Percentiles rank a stretch among this genome's conserved stretches.
These are phyloP conservation scores for Picea glauca DNA, from an alignment of 75 land plant species.

Conservation along the genomic window DNA sequence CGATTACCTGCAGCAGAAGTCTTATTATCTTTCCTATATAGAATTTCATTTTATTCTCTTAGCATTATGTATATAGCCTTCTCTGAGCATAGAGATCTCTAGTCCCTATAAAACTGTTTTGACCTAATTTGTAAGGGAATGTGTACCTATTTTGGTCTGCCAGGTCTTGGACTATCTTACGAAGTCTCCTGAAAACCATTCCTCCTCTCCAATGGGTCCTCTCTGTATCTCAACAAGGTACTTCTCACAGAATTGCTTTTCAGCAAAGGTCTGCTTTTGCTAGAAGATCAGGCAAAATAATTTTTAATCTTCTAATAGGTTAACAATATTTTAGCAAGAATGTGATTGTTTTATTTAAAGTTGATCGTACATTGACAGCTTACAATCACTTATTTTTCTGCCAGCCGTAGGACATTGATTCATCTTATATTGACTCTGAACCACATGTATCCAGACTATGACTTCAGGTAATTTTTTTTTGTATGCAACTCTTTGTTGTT, in stretches of 20 bases:
- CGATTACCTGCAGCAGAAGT: background rate
- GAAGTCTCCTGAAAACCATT: constrained; percentile 49
- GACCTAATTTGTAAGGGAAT: background rate
- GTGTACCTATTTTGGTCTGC: background rate
- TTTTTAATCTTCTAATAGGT: background rate
- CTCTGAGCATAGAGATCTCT: background rate
- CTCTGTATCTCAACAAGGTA: constrained; percentile 69
- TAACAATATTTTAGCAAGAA: background rate
- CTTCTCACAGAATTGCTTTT: background rate
- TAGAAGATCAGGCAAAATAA: background rate
- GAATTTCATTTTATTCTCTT: background rate
- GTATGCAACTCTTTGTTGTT: background rate
- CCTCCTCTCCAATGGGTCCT: constrained; percentile 66
- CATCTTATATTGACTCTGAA: constrained; percentile 67
- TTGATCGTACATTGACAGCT: background rate
- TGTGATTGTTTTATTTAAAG: background rate
- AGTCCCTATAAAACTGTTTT: background rate
- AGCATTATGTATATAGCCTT: background rate
- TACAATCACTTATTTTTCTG: background rate
- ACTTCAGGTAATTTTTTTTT: constrained; percentile 72
- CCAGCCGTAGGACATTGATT: constrained; percentile 83
- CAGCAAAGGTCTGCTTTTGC: background rate
- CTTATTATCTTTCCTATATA: background rate
- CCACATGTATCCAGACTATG: constrained; percentile 92
- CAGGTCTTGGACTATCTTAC: constrained; percentile 77